phyloP scores from a whole-genome alignment of 2,329 filamentous ascomycete genomes.

The Monosporascus sp. region DNA sequence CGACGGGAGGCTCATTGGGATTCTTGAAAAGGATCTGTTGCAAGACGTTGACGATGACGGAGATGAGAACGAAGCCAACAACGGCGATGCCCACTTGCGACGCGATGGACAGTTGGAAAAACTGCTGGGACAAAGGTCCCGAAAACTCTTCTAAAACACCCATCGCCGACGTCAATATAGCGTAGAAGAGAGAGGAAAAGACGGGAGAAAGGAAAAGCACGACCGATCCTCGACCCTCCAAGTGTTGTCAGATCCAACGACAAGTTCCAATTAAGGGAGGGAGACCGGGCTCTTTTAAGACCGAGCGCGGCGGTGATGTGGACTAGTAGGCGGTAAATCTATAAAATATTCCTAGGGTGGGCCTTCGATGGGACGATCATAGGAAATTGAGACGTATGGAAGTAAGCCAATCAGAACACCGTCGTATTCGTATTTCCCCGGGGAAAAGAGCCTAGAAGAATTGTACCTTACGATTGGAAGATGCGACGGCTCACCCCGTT shows the following conservation, averaged over 20 bases:
- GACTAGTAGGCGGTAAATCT: not conserved
- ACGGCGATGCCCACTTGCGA: constrained; percentile 44
- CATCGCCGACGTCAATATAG: constrained; percentile 32
- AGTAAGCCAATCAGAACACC: not conserved
- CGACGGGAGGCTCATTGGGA: constrained; percentile 72
- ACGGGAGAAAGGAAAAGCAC: not conserved
- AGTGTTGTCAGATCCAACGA: not conserved
- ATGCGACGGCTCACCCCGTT: not conserved
- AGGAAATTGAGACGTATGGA: not conserved
- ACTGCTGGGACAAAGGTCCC: constrained; percentile 46
- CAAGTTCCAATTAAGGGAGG: not conserved
- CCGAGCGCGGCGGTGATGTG: no score
- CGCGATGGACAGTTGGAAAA: constrained; percentile 41
- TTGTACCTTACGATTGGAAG: not conserved
- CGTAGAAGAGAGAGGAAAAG: not conserved
- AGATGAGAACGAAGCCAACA: constrained; percentile 40
- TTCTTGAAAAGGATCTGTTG: constrained; percentile 77
- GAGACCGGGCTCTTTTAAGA: not conserved
- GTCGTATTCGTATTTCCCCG: not conserved
- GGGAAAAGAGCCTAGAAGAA: not conserved
- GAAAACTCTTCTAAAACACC: constrained; percentile 49
- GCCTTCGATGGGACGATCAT: not conserved
- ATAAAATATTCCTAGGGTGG: not conserved
- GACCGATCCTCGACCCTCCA: not conserved
- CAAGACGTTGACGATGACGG: constrained; percentile 73